Base-by-base conservation (phyloP, 768 basidiomycete species). In the Leccinellum luteum region DNA sequence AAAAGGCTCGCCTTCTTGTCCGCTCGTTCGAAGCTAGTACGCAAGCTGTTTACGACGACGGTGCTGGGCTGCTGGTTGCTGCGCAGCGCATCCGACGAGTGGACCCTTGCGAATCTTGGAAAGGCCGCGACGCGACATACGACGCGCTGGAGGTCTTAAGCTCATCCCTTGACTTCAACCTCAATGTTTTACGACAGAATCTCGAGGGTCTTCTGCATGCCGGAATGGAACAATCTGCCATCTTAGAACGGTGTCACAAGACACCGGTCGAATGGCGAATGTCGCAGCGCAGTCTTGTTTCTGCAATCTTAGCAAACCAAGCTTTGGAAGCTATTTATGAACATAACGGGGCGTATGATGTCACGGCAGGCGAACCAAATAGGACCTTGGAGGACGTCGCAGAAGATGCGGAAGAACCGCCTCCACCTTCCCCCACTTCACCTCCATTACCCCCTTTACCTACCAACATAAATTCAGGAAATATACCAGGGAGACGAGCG, bases 21-120 rank as follows among this genome's bases (percentile, higher is more conserved):
- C 77, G 81, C 23, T 74, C 75, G 6, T 66, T 84, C 47, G 84
- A 85, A 64, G 73, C 73, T 1, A 62, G 74, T 13, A 72, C 79
- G 12, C 84, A 85, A 56, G 76, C 79, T 3, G 67, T 85, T 1
- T 83, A 78, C 60, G 82, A 85, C 55, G 76, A 80, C 51, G 75
- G 79, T 2, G 69, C 76, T 0, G 62, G 69, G 0, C 63, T 85
- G 10, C 70, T 85, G 17, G 63, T 74, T 14, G 64, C 71, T 3
- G 62, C 77, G 15, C 82, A 82, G 52, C 62, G 61, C 14, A 59
- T 72, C 10, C 72, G 65, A 19, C 62, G 64, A 41, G 48, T 68
- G 31, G 69, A 70, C 23, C 62, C 58, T 56, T 63, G 62, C 59
- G 69, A 68, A 58, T 58, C 55, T 15, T 64, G 63, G 60, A 58